A percentile compares a stretch with the other conserved stretches of the same genome.
Conservation (phyloP, 2,329 filamentous ascomycete genomes). For the Pochonia chlamydosporia region DNA sequence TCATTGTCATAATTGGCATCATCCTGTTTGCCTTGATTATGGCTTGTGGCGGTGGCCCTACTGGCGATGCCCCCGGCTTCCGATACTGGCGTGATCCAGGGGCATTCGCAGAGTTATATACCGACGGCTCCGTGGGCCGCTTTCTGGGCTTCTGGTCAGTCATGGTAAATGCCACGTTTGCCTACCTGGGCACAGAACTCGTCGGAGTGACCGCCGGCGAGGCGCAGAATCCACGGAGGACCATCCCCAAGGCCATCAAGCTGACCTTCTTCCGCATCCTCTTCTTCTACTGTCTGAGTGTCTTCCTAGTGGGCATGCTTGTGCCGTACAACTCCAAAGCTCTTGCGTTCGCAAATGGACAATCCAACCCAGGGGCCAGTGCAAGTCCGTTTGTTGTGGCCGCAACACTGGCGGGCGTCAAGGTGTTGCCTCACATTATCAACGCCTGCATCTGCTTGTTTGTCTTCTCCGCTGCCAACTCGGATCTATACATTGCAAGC, state of each 20-base stretch:
- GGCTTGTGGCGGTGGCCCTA: conserved; percentile 59
- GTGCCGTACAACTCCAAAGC: conserved; percentile 63
- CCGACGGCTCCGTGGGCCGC: conserved; percentile 31
- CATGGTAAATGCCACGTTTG: conserved; percentile 72
- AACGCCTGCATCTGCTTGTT: conserved; percentile 72
- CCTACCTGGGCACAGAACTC: conserved; percentile 71
- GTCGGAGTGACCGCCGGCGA: conserved; percentile 75
- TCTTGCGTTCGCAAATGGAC: conserved; percentile 52
- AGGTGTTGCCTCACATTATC: conserved; percentile 58
- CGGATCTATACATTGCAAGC: conserved; percentile 70
- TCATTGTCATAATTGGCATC: conserved; percentile 59
- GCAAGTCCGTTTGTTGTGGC: conserved; percentile 71
- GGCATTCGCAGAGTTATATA: conserved; percentile 26
- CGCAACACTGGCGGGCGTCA: conserved; percentile 58
- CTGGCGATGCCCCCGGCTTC: conserved; percentile 57
- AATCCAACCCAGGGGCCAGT: conserved; percentile 27
- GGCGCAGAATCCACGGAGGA: conserved; percentile 72
- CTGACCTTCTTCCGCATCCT: conserved; percentile 78
- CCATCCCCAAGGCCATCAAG: conserved; percentile 71
- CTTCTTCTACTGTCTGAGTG: conserved; percentile 71
- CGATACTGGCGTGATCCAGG: conserved; percentile 61
- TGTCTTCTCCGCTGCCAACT: conserved; percentile 73
- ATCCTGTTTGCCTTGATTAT: conserved; percentile 61
- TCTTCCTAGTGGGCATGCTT: conserved; percentile 70
- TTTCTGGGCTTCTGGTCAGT: conserved; percentile 64